Evolutionary conservation across 2,329 filamentous ascomycete species (phyloP).

Genomic region (Epichloe gansuensis): DNA sequence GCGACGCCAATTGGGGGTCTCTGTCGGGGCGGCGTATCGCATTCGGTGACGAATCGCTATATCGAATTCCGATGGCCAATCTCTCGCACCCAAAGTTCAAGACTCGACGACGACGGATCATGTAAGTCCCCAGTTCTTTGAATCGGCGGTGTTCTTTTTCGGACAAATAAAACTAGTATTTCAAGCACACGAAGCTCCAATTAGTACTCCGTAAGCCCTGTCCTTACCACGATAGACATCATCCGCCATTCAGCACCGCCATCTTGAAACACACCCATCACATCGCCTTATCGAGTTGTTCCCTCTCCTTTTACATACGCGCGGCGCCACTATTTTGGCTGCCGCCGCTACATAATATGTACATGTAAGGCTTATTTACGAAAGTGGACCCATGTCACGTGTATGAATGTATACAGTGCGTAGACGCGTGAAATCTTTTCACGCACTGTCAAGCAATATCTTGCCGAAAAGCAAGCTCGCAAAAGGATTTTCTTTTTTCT

Average conservation of each 20-base stretch:
- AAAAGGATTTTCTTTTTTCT: neutral
- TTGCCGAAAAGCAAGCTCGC: constrained; percentile 8
- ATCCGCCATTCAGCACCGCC: neutral
- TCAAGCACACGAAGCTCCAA: too few species aligned
- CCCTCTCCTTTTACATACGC: neutral
- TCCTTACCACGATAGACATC: too few species aligned
- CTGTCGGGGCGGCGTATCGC: neutral
- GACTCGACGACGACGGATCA: too few species aligned
- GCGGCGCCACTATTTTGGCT: neutral
- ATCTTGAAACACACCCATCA: neutral
- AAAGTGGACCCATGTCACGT: constrained; percentile 14
- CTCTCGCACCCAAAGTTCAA: neutral
- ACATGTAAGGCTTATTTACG: neutral
- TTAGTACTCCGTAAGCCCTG: too few species aligned
- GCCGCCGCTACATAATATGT: neutral
- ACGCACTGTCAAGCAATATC: constrained; percentile 23
- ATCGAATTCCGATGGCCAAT: neutral
- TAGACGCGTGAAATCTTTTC: constrained; percentile 14
- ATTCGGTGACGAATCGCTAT: neutral
- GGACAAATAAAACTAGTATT: too few species aligned
- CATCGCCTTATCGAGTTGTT: neutral
- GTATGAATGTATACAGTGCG: constrained; percentile 11
- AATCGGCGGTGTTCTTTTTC: too few species aligned
- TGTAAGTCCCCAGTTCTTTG: too few species aligned
- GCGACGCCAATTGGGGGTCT: neutral